These are phyloP conservation scores for Paracoccidioides lutzii DNA, from an alignment of 2,329 filamentous ascomycete genomes.

Conservation along the genomic window DNA sequence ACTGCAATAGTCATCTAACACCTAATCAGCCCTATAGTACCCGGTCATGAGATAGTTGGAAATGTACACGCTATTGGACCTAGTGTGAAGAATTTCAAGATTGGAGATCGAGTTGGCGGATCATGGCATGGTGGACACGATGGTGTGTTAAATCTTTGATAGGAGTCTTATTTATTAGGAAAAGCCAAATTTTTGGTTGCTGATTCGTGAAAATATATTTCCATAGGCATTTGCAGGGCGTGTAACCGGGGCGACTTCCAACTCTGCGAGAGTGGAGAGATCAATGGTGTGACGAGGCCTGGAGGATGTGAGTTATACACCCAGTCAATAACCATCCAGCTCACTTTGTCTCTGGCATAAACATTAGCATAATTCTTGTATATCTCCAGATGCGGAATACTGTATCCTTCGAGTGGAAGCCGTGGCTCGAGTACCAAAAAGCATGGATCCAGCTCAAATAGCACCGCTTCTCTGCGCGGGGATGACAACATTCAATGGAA, in stretches of 20 bases:
- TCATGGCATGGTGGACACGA: conserved; percentile 52
- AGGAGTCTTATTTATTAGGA: background rate
- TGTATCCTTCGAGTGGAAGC: conserved; percentile 25
- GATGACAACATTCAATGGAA: conserved; percentile 39
- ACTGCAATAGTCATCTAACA: background rate
- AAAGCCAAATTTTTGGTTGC: too few species aligned
- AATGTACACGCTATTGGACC: conserved; percentile 50
- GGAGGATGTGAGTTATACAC: conserved; percentile 45
- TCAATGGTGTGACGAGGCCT: conserved; percentile 54
- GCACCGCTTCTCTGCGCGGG: conserved; percentile 38
- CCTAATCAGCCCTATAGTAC: conserved; percentile 40
- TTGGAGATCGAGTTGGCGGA: conserved; percentile 55
- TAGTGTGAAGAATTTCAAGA: conserved; percentile 40
- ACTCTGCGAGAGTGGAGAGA: conserved; percentile 49
- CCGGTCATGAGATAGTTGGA: conserved; percentile 62
- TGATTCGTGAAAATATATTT: background rate
- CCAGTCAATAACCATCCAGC: background rate
- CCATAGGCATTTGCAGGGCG: conserved; percentile 44
- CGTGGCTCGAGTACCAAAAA: conserved; percentile 34
- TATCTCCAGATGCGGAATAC: conserved; percentile 24
- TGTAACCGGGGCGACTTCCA: conserved; percentile 55
- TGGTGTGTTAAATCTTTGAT: conserved; percentile 10
- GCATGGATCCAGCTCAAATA: conserved; percentile 34
- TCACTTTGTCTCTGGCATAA: background rate
- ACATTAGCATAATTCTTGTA: background rate